phyloP scores from a whole-genome alignment of 306 rosid genomes.

The Cajanus cajan region DNA sequence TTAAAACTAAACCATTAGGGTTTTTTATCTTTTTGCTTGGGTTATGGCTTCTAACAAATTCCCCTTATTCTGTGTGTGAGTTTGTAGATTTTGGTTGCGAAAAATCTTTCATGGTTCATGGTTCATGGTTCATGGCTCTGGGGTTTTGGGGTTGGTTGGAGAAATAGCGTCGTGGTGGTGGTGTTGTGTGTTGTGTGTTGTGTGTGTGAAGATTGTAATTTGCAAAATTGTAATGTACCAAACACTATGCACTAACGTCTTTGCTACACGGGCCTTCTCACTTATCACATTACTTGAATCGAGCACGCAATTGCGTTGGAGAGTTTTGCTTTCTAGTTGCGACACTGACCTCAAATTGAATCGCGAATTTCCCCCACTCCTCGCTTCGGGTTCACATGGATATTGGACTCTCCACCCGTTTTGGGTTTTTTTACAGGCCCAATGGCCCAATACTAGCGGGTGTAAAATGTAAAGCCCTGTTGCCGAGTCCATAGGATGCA shows the following conservation, averaged over 20 bases:
- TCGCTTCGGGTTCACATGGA: not conserved
- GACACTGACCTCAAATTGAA: conserved; percentile 15
- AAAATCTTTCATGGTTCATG: not conserved
- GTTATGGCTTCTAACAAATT: not conserved
- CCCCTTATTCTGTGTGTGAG: not conserved
- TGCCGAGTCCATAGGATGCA: not conserved
- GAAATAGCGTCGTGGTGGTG: not conserved
- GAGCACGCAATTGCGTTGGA: not conserved
- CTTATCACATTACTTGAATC: not conserved
- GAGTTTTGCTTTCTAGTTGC: not conserved
- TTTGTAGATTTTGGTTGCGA: not conserved
- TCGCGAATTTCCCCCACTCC: not conserved
- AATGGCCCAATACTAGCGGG: not conserved
- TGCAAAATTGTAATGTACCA: not conserved
- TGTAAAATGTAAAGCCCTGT: not conserved
- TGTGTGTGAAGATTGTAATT: not conserved
- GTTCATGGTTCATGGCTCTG: not conserved
- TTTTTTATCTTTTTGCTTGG: not conserved
- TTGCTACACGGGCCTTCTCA: not conserved
- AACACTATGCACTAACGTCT: conserved; percentile 31
- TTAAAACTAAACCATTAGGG: conserved; percentile 1
- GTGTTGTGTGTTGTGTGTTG: not conserved
- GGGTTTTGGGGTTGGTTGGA: not conserved
- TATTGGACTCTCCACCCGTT: not conserved
- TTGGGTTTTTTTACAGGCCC: not conserved